phyloP scores from a whole-genome alignment of 2,329 filamentous ascomycete genomes.

The Verticillium klebahnii region DNA sequence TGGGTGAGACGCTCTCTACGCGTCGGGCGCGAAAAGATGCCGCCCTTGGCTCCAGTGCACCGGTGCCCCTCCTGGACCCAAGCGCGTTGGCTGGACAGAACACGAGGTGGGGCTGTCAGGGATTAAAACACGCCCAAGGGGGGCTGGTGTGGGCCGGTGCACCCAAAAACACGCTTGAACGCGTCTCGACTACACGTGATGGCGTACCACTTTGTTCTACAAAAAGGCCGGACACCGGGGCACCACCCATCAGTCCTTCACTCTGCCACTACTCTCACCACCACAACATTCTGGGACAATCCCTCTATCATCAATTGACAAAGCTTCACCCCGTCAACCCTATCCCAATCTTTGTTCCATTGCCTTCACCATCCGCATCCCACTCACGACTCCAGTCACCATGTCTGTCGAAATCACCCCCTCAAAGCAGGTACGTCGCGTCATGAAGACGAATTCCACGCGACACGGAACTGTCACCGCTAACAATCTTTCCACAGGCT shows the following conservation, averaged over 20 bases:
- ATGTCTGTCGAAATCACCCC: conserved; percentile 72
- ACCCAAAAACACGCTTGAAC: conserved; percentile 11
- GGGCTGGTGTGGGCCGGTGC: not conserved
- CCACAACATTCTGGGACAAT: conserved; percentile 2
- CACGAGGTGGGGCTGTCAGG: not conserved
- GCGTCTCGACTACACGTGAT: conserved; percentile 10
- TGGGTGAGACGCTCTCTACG: not conserved
- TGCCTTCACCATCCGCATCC: not conserved
- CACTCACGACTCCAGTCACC: conserved; percentile 24
- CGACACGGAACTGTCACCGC: conserved; percentile 6
- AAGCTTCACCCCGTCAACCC: conserved; percentile 1
- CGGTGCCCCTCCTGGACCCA: not conserved
- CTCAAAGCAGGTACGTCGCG: conserved; percentile 42
- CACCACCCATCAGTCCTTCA: not conserved
- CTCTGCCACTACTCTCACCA: not conserved
- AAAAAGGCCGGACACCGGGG: conserved; percentile 9
- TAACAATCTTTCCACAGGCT: conserved; percentile 54
- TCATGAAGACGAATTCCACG: not conserved
- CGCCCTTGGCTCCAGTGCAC: not conserved
- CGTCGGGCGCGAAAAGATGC: not conserved
- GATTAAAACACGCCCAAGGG: not conserved
- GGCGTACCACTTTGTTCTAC: conserved; percentile 5
- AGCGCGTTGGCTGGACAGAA: not conserved
- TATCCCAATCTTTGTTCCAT: conserved; percentile 3
- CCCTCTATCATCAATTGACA: conserved; percentile 4